phyloP scores from a whole-genome alignment of 148 eudicot species.

The Linanthus parryae region DNA sequence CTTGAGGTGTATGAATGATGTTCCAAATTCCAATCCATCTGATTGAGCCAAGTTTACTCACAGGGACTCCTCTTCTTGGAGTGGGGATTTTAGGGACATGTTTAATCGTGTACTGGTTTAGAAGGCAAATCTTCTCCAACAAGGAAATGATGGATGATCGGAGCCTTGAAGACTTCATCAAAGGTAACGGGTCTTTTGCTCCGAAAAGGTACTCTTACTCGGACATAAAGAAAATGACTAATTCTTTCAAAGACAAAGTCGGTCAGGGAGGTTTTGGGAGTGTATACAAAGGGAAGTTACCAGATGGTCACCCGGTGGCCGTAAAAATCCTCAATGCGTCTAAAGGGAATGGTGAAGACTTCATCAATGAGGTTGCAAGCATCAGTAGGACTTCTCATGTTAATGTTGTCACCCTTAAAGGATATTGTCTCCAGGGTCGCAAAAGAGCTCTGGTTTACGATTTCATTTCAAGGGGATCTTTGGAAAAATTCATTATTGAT shows the following conservation, averaged over 20 bases:
- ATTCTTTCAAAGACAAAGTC: background rate
- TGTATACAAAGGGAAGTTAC: slow-evolving; percentile 4
- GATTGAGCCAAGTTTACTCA: too few species aligned
- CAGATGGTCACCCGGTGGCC: slow-evolving; percentile 1
- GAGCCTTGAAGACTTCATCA: background rate
- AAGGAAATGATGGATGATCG: background rate
- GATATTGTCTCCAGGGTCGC: background rate
- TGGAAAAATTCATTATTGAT: slow-evolving; percentile 1
- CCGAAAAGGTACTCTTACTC: slow-evolving; percentile 2
- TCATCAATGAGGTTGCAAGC: slow-evolving; percentile 5
- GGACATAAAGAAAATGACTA: background rate
- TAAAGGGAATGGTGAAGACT: slow-evolving; percentile 2
- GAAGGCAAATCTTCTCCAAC: too few species aligned
- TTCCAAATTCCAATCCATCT: too few species aligned
- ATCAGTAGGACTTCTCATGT: background rate
- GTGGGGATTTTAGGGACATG: too few species aligned
- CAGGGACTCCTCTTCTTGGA: too few species aligned
- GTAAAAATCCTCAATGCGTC: slow-evolving; percentile 1
- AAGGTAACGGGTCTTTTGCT: background rate
- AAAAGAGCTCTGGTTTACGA: slow-evolving; percentile 5
- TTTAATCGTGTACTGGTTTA: too few species aligned
- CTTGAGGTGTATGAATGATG: too few species aligned
- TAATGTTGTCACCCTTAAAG: slow-evolving; percentile 4
- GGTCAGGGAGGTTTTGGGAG: slow-evolving; percentile 1
- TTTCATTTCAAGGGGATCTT: background rate